phyloP scores from a whole-genome alignment of 352 stramenopile species.

The Phytophthora agathidicida region DNA sequence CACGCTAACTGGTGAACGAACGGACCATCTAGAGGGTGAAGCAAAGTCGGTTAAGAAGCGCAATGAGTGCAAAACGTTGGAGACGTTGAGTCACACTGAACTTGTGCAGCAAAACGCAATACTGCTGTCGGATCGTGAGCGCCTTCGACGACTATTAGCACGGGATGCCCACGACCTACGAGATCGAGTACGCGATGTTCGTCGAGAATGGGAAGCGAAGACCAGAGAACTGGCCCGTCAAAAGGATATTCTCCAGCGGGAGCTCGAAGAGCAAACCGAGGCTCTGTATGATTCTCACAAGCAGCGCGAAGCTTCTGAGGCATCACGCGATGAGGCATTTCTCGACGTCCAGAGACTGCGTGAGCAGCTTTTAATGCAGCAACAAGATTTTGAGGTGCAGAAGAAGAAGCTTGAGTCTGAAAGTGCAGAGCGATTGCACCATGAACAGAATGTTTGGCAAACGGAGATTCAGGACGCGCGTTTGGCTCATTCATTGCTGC shows the following conservation, averaged over 20 bases:
- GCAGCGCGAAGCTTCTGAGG: conserved; percentile 36
- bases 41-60: conserved; percentile 1
- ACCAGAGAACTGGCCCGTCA: conserved; percentile 37
- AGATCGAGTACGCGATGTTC: conserved; percentile 41
- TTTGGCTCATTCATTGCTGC: conserved; percentile 54
- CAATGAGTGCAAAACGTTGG: conserved; percentile 16
- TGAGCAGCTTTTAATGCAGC: conserved; percentile 41
- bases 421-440: conserved; percentile 37
- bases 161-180: conserved; percentile 53
- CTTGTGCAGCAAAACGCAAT: conserved; percentile 45
- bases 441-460: conserved; percentile 64
- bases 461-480: conserved; percentile 58
- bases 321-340: conserved; percentile 29
- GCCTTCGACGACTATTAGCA: conserved; percentile 44
- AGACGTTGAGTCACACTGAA: conserved; percentile 47
- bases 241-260: conserved; percentile 42
- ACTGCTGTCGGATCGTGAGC: conserved; percentile 49
- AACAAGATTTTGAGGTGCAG: conserved; percentile 30
- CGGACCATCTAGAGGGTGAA: conserved; percentile 4
- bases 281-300: conserved; percentile 17
- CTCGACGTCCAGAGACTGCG: conserved; percentile 48
- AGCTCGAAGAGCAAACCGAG: conserved; percentile 19
- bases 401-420: conserved; percentile 45
- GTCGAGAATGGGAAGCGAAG: conserved; percentile 56
- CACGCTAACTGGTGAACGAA: background rate